These are phyloP conservation scores for Carex cristatella DNA, from an alignment of 176 grass and related monocot species.

Conservation along the genomic window DNA sequence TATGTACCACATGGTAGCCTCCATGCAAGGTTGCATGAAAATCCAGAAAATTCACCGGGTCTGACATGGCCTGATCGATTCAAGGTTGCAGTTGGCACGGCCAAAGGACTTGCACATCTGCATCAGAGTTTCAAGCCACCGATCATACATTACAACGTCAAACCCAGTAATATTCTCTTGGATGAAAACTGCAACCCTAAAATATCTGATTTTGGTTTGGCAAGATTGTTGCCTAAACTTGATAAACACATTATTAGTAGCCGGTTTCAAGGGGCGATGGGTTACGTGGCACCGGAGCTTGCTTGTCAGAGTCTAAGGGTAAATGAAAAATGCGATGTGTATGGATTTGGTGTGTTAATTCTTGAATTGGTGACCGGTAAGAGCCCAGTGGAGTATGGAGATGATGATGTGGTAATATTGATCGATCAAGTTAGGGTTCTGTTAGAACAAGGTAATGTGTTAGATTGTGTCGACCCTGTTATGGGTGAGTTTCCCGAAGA, in stretches of 20 bases:
- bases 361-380: constrained; percentile 78
- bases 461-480: constrained; percentile 57
- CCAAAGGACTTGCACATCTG: constrained; percentile 60
- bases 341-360: constrained; percentile 82
- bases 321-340: constrained; percentile 97
- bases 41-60: not conserved
- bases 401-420: constrained; percentile 76
- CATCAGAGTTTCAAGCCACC: constrained; percentile 88
- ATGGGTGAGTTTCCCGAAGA: constrained; percentile 77
- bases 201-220: constrained; percentile 82
- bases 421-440: constrained; percentile 57
- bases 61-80: constrained; percentile 74
- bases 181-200: constrained; percentile 58
- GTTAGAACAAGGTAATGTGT: constrained; percentile 57
- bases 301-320: constrained; percentile 77
- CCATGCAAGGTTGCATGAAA: constrained; percentile 55
- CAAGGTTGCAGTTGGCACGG: constrained; percentile 55
- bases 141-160: constrained; percentile 90
- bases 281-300: constrained; percentile 85
- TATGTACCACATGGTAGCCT: constrained; percentile 74
- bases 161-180: constrained; percentile 87
- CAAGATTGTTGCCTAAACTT: constrained; percentile 44
- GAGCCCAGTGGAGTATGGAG: constrained; percentile 57
- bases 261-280: constrained; percentile 59
- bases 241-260: constrained; percentile 34